These are phyloP conservation scores for Spergularia bocconei DNA, from an alignment of 148 eudicot genomes.

Conservation along the genomic window DNA sequence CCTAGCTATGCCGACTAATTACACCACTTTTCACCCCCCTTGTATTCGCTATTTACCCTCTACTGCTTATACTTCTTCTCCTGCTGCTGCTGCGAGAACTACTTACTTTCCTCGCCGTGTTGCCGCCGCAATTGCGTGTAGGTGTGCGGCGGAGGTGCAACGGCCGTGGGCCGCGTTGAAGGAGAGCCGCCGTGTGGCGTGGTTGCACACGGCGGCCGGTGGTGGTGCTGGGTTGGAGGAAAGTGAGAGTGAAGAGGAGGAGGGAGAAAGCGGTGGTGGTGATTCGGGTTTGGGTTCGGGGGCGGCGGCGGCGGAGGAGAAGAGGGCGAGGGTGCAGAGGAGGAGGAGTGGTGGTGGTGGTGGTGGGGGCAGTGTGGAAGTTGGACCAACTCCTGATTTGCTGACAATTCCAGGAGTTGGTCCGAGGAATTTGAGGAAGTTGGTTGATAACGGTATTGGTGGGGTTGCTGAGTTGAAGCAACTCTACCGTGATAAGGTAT, in stretches of 20 bases:
- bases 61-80: slow-evolving; percentile 8
- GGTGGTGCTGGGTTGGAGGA: slow-evolving; percentile 18
- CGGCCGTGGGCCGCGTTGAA: slow-evolving; percentile 55
- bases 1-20: slow-evolving; percentile 23
- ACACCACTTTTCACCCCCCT: slow-evolving; percentile 23
- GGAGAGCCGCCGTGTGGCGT: slow-evolving; percentile 37
- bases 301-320: slow-evolving; percentile 23
- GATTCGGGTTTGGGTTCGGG: background rate
- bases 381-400: slow-evolving; percentile 59
- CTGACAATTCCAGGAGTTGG: slow-evolving; percentile 95
- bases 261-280: slow-evolving; percentile 6
- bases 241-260: slow-evolving; percentile 1
- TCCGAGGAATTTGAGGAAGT: slow-evolving; percentile 85
- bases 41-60: slow-evolving; percentile 15
- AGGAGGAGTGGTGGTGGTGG: slow-evolving; percentile 39
- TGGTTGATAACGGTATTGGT: slow-evolving; percentile 82
- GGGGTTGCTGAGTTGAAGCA: slow-evolving; percentile 79
- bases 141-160: slow-evolving; percentile 27
- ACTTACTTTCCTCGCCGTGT: background rate
- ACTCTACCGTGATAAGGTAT: slow-evolving; percentile 78
- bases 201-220: slow-evolving; percentile 40
- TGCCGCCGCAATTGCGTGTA: slow-evolving; percentile 26
- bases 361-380: slow-evolving; percentile 13
- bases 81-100: slow-evolving; percentile 1
- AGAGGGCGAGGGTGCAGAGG: slow-evolving; percentile 40